Evolutionary conservation across 352 stramenopile genomes (phyloP).

Genomic region (Phytophthora gonapodyides): DNA sequence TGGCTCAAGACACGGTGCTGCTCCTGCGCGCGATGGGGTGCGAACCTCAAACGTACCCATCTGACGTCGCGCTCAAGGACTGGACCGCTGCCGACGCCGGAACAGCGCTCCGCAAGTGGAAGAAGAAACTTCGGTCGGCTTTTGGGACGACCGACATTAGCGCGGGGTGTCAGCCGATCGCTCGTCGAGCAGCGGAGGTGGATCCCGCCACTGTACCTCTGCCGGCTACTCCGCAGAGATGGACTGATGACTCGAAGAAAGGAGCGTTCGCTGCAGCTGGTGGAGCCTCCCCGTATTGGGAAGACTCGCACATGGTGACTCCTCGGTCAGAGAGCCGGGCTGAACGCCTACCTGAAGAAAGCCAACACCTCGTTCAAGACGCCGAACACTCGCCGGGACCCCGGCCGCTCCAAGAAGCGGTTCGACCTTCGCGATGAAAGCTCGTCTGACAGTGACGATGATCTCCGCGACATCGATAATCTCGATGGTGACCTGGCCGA

Average conservation of each 20-base stretch:
- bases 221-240: too few species aligned
- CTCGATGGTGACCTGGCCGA: neutral
- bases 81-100: neutral
- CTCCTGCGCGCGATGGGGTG: conserved; percentile 8
- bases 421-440: neutral
- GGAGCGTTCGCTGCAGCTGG: too few species aligned
- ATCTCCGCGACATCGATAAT: neutral
- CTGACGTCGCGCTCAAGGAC: neutral
- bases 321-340: neutral
- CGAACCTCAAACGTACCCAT: conserved; percentile 2
- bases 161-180: neutral
- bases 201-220: too few species aligned
- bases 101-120: neutral
- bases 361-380: neutral
- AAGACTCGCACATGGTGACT: conserved; percentile 10
- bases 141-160: neutral
- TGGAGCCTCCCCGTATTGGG: conserved; percentile 3
- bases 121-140: neutral
- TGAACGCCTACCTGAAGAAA: neutral
- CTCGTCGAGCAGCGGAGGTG: neutral
- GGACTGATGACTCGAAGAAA: too few species aligned
- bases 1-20: conserved; percentile 2
- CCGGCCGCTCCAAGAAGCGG: too few species aligned
- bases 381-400: neutral
- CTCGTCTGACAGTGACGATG: neutral